Conservation (phyloP, 306 rosid species). For the Potentilla sterilis region DNA sequence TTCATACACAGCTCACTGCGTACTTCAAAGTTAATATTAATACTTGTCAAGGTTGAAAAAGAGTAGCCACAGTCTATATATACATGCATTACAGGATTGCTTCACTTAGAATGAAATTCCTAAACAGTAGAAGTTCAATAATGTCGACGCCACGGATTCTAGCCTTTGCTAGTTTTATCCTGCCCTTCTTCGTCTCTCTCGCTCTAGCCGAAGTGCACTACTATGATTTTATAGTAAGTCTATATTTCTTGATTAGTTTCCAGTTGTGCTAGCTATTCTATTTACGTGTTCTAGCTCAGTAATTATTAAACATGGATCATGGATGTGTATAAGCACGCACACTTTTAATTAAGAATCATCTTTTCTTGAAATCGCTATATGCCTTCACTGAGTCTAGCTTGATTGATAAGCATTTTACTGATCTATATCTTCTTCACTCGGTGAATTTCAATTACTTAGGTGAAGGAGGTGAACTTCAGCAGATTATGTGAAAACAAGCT, state of each 20-base stretch:
- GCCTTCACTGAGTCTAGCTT: too few relatives aligned
- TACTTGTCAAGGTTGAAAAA: neutral
- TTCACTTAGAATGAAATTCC: neutral
- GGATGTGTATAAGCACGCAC: too few relatives aligned
- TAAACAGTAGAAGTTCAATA: neutral
- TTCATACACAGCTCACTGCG: neutral
- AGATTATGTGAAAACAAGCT: conserved; percentile 49
- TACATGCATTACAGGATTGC: neutral
- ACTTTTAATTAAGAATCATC: too few relatives aligned
- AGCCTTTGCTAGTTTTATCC: neutral
- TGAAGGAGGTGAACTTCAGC: conserved; percentile 13
- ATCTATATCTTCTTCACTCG: neutral
- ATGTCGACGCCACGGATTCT: neutral
- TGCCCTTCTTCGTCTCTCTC: neutral
- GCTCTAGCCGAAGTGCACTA: neutral
- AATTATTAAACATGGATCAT: too few relatives aligned
- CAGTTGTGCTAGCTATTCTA: neutral
- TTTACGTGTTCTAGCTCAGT: too few relatives aligned
- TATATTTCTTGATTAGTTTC: neutral
- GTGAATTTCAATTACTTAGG: neutral
- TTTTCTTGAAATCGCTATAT: too few relatives aligned
- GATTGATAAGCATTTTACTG: neutral
- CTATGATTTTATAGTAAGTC: neutral
- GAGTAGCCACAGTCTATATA: neutral
- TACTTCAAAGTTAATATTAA: neutral